phyloP scores from a whole-genome alignment of 1,139 yeast genomes.

The Yamadazyma jaroonii region DNA sequence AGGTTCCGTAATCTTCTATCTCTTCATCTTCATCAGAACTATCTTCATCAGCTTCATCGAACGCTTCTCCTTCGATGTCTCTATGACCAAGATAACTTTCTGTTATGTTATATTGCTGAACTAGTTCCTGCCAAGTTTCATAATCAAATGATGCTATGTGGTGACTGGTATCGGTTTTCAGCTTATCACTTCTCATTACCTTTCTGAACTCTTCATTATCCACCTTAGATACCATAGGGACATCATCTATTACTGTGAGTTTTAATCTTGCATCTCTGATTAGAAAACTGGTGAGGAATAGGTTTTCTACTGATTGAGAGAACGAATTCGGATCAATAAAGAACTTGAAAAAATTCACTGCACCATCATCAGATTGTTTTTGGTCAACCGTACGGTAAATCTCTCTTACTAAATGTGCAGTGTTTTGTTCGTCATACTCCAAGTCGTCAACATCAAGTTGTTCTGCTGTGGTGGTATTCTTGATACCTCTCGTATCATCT shows the following conservation, averaged over 20 bases:
- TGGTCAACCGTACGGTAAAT: constrained; percentile 38
- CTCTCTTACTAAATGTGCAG: constrained; percentile 57
- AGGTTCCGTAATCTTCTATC: neutral
- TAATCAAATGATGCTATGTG: constrained; percentile 71
- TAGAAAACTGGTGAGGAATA: constrained; percentile 78
- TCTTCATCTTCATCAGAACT: constrained; percentile 3
- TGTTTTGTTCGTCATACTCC: constrained; percentile 49
- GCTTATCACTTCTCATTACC: neutral
- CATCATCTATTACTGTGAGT: constrained; percentile 48
- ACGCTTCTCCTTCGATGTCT: constrained; percentile 28
- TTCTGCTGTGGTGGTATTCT: constrained; percentile 49
- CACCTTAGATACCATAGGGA: constrained; percentile 29
- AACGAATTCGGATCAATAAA: constrained; percentile 75
- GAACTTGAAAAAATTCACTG: constrained; percentile 61
- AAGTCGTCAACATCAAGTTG: constrained; percentile 49
- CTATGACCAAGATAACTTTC: constrained; percentile 53
- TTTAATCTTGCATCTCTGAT: constrained; percentile 68
- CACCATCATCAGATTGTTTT: constrained; percentile 22
- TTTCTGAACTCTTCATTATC: constrained; percentile 11
- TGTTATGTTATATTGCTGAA: constrained; percentile 49
- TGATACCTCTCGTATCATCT: constrained; percentile 39
- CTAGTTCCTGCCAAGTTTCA: constrained; percentile 57
- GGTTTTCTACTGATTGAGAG: constrained; percentile 76
- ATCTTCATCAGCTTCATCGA: constrained; percentile 19
- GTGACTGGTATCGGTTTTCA: constrained; percentile 39